Base-by-base conservation (phyloP, 768 basidiomycete genomes). In the Amanita exitialis region DNA sequence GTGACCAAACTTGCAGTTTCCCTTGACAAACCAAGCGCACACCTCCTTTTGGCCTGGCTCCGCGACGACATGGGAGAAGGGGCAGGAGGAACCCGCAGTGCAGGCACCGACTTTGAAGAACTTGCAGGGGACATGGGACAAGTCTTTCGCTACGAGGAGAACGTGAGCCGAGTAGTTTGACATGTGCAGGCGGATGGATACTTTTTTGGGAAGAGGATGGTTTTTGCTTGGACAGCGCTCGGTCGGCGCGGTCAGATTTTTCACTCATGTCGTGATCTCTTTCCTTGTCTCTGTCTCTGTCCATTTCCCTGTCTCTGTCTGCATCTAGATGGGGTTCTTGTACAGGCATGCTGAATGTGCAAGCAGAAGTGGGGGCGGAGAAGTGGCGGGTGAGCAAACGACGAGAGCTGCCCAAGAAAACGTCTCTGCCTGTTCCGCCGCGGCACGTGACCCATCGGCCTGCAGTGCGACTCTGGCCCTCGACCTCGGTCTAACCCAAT, bases 121-220 rank as follows among this genome's bases (percentile, higher is more conserved):
- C 70, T 95, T 90, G 73, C 95, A 98, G 1, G 94, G 94, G 12
- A 98, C 95, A 74, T 96, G 93, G 2, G 89, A 90, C 50, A 97
- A 77, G 64, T 92, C 90, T 66, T 91, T 90, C 45, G 83, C 85
- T 85, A 63, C 2, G 6, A 34, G 25, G 45, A 48, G 36, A 47
- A 36, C 1, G 16, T 20, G 20, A 35, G 16, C 7, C 13, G 21
- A 34, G 36, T 8, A 20, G 36, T 6, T 15, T 12, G 25, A 41
- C 36, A 28, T 25, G 49, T 48, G 32, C n/a, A 44, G 53, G 12
- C 45, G 44, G 45, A 32, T 23, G 20, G 53, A 37, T 49, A 64
- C 64, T 60, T 60, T 65, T 69, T 52, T 57, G 55, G 43, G 63
- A 56, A 23, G 60, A 54, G 13, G 64, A 52, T 7, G 42, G 44